Conservation (phyloP, 2,329 filamentous ascomycete species). For the Ceratocystis harringtonii region DNA sequence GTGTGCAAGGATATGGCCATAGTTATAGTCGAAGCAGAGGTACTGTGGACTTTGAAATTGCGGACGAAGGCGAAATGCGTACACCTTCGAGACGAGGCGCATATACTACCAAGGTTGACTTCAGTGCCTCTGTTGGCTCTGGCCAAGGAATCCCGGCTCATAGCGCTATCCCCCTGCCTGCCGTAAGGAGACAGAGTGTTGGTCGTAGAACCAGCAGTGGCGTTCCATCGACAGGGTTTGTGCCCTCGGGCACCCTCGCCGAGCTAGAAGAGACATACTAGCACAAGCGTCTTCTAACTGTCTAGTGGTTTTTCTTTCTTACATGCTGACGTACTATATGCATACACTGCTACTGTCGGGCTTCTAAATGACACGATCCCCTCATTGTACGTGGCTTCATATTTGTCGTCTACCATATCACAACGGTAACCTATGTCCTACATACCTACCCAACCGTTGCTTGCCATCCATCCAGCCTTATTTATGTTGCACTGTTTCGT, state of each 20-base stretch:
- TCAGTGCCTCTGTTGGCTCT: slow-evolving; percentile 15
- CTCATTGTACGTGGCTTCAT: too few relatives aligned
- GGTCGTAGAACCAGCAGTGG: slow-evolving; percentile 30
- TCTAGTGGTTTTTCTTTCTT: slow-evolving; percentile 8
- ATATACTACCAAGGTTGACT: slow-evolving; percentile 34
- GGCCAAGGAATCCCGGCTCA: slow-evolving; percentile 27
- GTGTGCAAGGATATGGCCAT: slow-evolving; percentile 36
- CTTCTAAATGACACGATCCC: too few relatives aligned
- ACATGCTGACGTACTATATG: too few relatives aligned
- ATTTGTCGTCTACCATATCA: too few relatives aligned
- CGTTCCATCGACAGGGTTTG: slow-evolving; percentile 17
- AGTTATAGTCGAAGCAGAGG: slow-evolving; percentile 34
- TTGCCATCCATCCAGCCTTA: not conserved
- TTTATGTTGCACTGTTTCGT: slow-evolving; percentile 11
- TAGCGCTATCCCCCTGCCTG: slow-evolving; percentile 35
- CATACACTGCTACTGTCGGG: too few relatives aligned
- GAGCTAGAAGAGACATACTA: slow-evolving; percentile 43
- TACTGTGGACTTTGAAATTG: slow-evolving; percentile 34
- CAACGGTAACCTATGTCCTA: not conserved
- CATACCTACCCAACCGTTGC: not conserved
- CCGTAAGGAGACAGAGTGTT: slow-evolving; percentile 18
- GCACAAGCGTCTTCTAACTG: slow-evolving; percentile 17
- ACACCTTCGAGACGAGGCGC: slow-evolving; percentile 43
- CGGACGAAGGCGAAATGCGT: slow-evolving; percentile 29
- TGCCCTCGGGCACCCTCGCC: slow-evolving; percentile 25